phyloP scores from a whole-genome alignment of 108 stramenopile genomes.

The Seminavis robusta region DNA sequence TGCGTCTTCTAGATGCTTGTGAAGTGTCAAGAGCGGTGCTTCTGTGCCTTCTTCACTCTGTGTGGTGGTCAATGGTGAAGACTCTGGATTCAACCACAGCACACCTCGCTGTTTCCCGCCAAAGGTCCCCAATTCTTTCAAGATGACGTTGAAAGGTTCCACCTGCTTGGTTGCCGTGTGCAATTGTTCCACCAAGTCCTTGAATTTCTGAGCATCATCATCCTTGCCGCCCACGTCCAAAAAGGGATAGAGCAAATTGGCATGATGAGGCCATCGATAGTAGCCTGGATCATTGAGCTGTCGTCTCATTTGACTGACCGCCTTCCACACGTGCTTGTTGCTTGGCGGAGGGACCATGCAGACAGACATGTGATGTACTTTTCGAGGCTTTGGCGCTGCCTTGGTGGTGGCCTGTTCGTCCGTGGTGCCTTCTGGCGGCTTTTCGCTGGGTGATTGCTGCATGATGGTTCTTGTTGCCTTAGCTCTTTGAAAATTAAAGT shows the following conservation, averaged over 20 bases:
- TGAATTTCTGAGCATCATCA: conserved; percentile 6
- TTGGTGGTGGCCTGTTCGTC: no score
- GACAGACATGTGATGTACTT: conserved; percentile 47
- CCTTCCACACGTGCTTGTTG: conserved; percentile 48
- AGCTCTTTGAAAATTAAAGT: no score
- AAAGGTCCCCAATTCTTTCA: conserved; percentile 68
- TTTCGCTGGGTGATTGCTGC: no score
- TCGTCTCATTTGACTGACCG: conserved; percentile 39
- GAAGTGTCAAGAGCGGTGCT: conserved; percentile 26
- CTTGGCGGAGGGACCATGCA: conserved; percentile 72
- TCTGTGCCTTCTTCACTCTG: conserved; percentile 12
- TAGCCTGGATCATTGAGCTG: conserved; percentile 70
- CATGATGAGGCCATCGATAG: conserved; percentile 84
- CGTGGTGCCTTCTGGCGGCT: no score
- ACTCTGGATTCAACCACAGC: conserved; percentile 62
- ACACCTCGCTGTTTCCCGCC: conserved; percentile 70
- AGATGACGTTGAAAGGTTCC: conserved; percentile 50
- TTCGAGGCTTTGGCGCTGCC: no score
- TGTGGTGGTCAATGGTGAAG: neutral
- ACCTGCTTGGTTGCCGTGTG: conserved; percentile 30
- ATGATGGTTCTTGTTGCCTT: no score
- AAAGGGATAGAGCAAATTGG: conserved; percentile 80
- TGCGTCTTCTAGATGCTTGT: conserved; percentile 38
- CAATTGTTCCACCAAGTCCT: conserved; percentile 14
- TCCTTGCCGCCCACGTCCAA: conserved; percentile 2